Evolutionary conservation across 2,329 filamentous ascomycete genomes (phyloP).

Genomic region (Lomentospora prolificans): DNA sequence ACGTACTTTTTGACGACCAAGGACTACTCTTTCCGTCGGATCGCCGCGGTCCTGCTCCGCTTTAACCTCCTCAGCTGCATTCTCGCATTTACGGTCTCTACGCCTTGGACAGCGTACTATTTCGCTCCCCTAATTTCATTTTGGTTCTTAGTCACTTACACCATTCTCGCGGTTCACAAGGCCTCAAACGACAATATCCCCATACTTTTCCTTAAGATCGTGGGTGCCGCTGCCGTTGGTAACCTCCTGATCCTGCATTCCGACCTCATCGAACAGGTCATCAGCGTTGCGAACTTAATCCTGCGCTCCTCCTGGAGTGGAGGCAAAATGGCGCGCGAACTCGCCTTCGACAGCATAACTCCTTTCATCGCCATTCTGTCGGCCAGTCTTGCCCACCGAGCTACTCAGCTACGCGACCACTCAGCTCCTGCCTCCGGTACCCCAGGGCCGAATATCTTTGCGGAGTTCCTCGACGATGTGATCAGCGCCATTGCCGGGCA

Average conservation of each 20-base stretch:
- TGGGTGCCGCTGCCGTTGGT: slow-evolving; percentile 31
- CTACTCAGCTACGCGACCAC: slow-evolving; percentile 9
- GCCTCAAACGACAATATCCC: slow-evolving; percentile 30
- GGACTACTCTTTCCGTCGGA: slow-evolving; percentile 45
- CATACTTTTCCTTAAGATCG: slow-evolving; percentile 37
- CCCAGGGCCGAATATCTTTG: slow-evolving; percentile 8
- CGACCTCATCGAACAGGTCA: slow-evolving; percentile 17
- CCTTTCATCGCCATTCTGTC: slow-evolving; percentile 46
- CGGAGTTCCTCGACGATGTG: slow-evolving; percentile 4
- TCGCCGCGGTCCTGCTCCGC: slow-evolving; percentile 43
- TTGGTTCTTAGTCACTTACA: slow-evolving; percentile 51
- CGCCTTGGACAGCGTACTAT: slow-evolving; percentile 42
- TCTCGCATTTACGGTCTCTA: slow-evolving; percentile 46
- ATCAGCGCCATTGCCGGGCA: not conserved
- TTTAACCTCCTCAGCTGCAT: slow-evolving; percentile 45
- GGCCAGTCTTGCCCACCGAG: slow-evolving; percentile 29
- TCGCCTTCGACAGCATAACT: slow-evolving; percentile 43
- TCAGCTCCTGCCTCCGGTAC: not conserved
- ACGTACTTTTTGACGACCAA: slow-evolving; percentile 44
- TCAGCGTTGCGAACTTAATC: slow-evolving; percentile 23
- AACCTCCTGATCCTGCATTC: slow-evolving; percentile 21
- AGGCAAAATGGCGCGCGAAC: slow-evolving; percentile 37
- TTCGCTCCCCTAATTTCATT: slow-evolving; percentile 50
- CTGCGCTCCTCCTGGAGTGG: slow-evolving; percentile 40
- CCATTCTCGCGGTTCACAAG: slow-evolving; percentile 34